Conservation (phyloP, 2,329 filamentous ascomycete species). For the Knufia petricola region DNA sequence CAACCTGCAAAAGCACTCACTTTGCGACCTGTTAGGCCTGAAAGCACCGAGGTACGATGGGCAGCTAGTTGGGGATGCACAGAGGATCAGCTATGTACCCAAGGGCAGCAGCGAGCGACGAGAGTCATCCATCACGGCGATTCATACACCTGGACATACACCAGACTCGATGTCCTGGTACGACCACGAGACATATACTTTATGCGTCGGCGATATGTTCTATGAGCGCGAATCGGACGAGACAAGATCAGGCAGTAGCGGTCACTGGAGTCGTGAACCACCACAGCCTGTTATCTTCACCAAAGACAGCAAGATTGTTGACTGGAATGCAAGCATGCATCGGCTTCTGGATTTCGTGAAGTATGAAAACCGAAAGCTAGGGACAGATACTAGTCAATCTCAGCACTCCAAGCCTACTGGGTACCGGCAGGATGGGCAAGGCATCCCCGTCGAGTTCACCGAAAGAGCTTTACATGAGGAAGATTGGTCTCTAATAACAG, state of each 20-base stretch:
- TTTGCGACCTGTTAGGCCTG: constrained; percentile 14
- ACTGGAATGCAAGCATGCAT: constrained; percentile 10
- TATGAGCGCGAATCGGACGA: constrained; percentile 15
- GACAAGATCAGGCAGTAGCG: constrained; percentile 11
- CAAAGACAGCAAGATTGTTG: constrained; percentile 13
- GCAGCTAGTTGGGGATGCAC: constrained; percentile 16
- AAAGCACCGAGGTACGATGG: constrained; percentile 16
- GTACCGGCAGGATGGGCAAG: constrained; percentile 1
- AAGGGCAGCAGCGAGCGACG: neutral
- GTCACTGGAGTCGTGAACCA: constrained; percentile 16
- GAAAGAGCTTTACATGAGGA: neutral
- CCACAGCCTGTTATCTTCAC: constrained; percentile 20
- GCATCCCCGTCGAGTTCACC: neutral
- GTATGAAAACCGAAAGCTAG: constrained; percentile 5
- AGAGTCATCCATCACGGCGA: constrained; percentile 10
- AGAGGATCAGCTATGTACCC: constrained; percentile 3
- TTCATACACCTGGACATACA: constrained; percentile 21
- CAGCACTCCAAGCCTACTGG: neutral
- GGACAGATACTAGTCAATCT: neutral
- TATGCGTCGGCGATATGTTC: constrained; percentile 21
- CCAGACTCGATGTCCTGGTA: constrained; percentile 22
- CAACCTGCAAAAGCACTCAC: constrained; percentile 18
- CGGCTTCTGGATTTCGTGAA: constrained; percentile 7
- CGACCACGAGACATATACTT: constrained; percentile 12
- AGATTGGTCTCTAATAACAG: constrained; percentile 5